A percentile compares a stretch with the other conserved stretches of the same genome.
These are phyloP conservation scores for Phytopythium delawarense DNA, from an alignment of 352 stramenopile genomes.

Conservation along the genomic window DNA sequence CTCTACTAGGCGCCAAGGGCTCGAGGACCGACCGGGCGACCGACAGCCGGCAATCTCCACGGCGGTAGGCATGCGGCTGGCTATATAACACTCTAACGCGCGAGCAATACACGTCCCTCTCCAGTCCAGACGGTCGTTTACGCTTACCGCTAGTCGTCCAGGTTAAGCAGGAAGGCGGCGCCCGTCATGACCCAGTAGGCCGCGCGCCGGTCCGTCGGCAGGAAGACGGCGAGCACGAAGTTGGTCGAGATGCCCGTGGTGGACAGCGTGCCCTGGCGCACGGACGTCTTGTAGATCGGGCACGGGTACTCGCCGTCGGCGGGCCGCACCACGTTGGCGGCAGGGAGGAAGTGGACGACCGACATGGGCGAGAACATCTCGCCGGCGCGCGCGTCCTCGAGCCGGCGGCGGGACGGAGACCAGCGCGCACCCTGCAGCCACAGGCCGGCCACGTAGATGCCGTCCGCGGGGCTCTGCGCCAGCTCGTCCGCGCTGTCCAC, in stretches of 20 bases:
- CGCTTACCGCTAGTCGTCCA: conserved; percentile 51
- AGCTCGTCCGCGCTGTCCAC: conserved; percentile 55
- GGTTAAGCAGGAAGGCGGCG: conserved; percentile 90
- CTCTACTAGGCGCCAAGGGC: conserved; percentile 11
- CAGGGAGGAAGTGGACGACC: conserved; percentile 89
- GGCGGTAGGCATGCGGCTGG: not conserved
- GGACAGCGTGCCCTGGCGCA: conserved; percentile 87
- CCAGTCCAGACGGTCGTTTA: no score
- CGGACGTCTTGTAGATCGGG: conserved; percentile 94
- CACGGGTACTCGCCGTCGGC: conserved; percentile 76
- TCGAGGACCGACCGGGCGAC: no score
- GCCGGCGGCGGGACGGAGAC: conserved; percentile 51
- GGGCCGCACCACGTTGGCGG: conserved; percentile 63
- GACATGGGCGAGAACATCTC: conserved; percentile 93
- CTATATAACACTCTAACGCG: conserved; percentile 3
- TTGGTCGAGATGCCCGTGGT: conserved; percentile 94
- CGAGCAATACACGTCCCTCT: not conserved
- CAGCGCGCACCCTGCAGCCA: conserved; percentile 88
- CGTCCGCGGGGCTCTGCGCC: conserved; percentile 69
- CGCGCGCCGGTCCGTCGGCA: conserved; percentile 77
- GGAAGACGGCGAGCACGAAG: conserved; percentile 91
- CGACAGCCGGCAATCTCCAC: no score
- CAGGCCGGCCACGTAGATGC: conserved; percentile 91
- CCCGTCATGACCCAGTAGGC: conserved; percentile 93
- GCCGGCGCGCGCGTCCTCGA: conserved; percentile 84